Evolutionary conservation across 2,329 filamentous ascomycete genomes (phyloP).

Genomic region (Phaeosphaeriaceae sp.): DNA sequence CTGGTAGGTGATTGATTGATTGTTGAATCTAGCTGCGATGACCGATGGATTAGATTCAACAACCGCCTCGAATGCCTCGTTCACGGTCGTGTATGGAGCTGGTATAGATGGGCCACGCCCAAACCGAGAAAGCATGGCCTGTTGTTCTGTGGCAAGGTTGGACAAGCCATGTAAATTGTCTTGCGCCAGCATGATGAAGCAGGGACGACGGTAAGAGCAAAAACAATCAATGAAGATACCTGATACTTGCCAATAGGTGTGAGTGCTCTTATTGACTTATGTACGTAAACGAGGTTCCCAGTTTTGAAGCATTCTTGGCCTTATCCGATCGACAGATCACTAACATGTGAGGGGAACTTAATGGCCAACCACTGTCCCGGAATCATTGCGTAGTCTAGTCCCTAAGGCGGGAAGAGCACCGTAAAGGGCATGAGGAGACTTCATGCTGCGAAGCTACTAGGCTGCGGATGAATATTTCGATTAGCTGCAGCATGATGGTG

Average conservation of each 20-base stretch:
- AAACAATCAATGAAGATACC: neutral
- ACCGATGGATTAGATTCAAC: slow-evolving; percentile 30
- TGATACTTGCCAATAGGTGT: neutral
- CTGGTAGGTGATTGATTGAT: slow-evolving; percentile 35
- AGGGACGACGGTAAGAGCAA: neutral
- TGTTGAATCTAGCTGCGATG: slow-evolving; percentile 31
- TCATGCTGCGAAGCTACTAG: slow-evolving; percentile 2
- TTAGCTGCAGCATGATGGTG: slow-evolving; percentile 5
- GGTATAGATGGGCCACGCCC: slow-evolving; percentile 29
- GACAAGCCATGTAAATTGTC: slow-evolving; percentile 16
- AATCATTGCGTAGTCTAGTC: neutral
- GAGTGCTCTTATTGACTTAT: neutral
- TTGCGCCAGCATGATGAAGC: neutral
- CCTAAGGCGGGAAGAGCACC: neutral
- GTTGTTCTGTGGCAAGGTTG: slow-evolving; percentile 26
- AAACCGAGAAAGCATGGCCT: slow-evolving; percentile 27
- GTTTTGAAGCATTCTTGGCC: neutral
- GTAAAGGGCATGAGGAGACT: neutral
- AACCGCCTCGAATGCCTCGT: slow-evolving; percentile 38
- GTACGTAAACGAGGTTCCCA: neutral
- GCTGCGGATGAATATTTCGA: neutral
- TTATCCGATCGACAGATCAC: slow-evolving; percentile 1
- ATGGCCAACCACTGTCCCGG: neutral
- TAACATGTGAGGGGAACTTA: neutral
- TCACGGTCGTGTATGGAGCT: slow-evolving; percentile 27